Percentiles rank a stretch among this genome's conserved stretches.
phyloP scores from a whole-genome alignment of 805 yeast species.

The Yamadazyma scolyti region DNA sequence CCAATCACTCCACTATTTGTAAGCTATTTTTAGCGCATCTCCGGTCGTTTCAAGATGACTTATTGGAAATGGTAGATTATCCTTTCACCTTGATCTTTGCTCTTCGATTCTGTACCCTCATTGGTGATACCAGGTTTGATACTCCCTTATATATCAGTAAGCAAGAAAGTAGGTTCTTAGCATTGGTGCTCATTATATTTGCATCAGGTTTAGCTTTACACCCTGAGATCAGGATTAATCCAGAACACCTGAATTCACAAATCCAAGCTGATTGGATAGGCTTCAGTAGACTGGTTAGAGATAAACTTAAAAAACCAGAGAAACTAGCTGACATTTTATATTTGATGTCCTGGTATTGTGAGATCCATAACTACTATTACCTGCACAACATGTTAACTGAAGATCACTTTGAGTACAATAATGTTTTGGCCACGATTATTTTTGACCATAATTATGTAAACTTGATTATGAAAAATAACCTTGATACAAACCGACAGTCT shows the following conservation, averaged over 20 bases:
- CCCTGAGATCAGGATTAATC: slow-evolving; percentile 2
- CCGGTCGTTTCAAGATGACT: slow-evolving; percentile 11
- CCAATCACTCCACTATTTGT: slow-evolving; percentile 1
- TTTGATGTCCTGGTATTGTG: slow-evolving; percentile 24
- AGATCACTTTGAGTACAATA: slow-evolving; percentile 25
- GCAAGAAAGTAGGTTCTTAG: slow-evolving; percentile 14
- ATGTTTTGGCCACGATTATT: slow-evolving; percentile 14
- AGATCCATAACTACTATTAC: slow-evolving; percentile 17
- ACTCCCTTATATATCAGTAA: slow-evolving; percentile 4
- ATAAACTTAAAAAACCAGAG: slow-evolving; percentile 14
- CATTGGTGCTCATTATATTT: slow-evolving; percentile 16
- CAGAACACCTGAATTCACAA: slow-evolving; percentile 8
- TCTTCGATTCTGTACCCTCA: slow-evolving; percentile 1
- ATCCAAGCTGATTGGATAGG: slow-evolving; percentile 14
- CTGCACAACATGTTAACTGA: slow-evolving; percentile 17
- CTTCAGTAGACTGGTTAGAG: slow-evolving; percentile 15
- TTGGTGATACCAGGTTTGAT: slow-evolving; percentile 4
- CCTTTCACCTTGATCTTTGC: slow-evolving; percentile 2
- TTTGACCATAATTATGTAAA: slow-evolving; percentile 12
- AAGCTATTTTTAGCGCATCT: slow-evolving; percentile 8
- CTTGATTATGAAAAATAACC: slow-evolving; percentile 6
- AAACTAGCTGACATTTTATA: slow-evolving; percentile 20
- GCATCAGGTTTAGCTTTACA: slow-evolving; percentile 17
- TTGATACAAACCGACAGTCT: slow-evolving; percentile 3
- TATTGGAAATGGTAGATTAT: slow-evolving; percentile 10